Conservation (phyloP, 2,329 filamentous ascomycete genomes). For the Myriosclerotinia duriaeana region DNA sequence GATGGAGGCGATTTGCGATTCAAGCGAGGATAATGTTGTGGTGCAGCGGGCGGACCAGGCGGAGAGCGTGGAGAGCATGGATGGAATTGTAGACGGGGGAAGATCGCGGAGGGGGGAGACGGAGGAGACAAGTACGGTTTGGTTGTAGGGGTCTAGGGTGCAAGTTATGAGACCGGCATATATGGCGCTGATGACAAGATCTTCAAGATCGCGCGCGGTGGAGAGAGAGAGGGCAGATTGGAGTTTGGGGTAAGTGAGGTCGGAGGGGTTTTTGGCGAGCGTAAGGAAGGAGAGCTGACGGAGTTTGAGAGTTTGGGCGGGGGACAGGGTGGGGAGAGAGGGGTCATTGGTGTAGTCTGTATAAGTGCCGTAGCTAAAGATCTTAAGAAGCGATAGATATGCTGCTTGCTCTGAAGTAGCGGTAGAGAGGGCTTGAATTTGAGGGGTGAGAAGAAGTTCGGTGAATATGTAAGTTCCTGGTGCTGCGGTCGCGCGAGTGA, state of each 20-base stretch:
- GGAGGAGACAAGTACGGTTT: constrained; percentile 73
- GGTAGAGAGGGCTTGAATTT: constrained; percentile 69
- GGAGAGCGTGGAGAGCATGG: constrained; percentile 66
- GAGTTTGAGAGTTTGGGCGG: constrained; percentile 77
- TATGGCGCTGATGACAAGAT: constrained; percentile 81
- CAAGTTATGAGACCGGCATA: constrained; percentile 81
- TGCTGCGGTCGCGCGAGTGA: constrained; percentile 84
- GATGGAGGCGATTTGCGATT: constrained; percentile 69
- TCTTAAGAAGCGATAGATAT: constrained; percentile 72
- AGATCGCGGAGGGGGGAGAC: constrained; percentile 86
- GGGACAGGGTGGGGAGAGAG: constrained; percentile 67
- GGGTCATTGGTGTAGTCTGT: constrained; percentile 61
- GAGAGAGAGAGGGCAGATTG: constrained; percentile 65
- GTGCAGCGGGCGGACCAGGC: constrained; percentile 80
- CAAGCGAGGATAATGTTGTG: constrained; percentile 69
- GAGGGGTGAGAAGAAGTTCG: constrained; percentile 80
- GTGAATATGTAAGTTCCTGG: constrained; percentile 90
- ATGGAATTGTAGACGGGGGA: constrained; percentile 66
- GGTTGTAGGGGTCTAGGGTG: constrained; percentile 76
- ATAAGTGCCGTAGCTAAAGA: constrained; percentile 93
- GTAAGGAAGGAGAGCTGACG: constrained; percentile 86
- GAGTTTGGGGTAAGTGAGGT: constrained; percentile 73
- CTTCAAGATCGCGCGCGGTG: constrained; percentile 71
- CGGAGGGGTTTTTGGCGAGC: constrained; percentile 65
- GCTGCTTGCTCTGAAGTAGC: constrained; percentile 59